Evolutionary conservation across 306 rosid genomes (phyloP), one percentile per base, ranked within the genome.

Genomic region (Cucurbita argyrosperma): DNA sequence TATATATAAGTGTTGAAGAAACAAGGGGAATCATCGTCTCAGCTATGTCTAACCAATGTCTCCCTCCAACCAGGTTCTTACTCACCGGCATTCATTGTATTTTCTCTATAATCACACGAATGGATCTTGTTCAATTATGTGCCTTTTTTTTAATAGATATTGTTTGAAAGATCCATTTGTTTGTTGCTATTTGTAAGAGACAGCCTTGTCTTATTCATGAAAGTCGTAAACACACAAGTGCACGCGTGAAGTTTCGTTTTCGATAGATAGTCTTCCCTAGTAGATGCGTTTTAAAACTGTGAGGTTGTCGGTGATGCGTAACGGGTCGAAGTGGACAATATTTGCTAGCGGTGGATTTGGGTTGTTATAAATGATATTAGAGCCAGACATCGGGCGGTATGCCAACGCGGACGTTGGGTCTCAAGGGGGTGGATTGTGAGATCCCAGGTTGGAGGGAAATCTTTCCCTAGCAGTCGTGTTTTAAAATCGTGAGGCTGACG

Each of bases 1-100:
- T 42, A 42, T 65, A 65, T 42, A 65, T 65, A 65, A 40, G 21
- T 52, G 39, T 12, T 15, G 46, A 45, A 58, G 77, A 83, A 79
- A 80, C 83, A 80, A 1, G 37, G 42, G 72, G 81, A 74, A 78
- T 50, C 80, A 73, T 43, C 38, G 42, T 70, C 74, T 30, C 15
- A 70, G 59, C 45, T 49, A 50, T 70, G 74, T 70, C 74, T 60
- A 49, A 50, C 8, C 23, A 16, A 50, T 70, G 74, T 70, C 74
- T 38, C 74, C 74, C 46, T 69, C 74, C 74, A 47, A 69, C 74
- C 74, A 69, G 64, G 56, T 51, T 6, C 46, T 16, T 70, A 49
- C 56, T 70, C 60, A 70, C 47, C 30, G 42, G 59, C 60, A 49
- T 70, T 30, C 59, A 70, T 70, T 70, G 59, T 35, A 19, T 72